Conservation (phyloP, 106 monocot species). For the Dendrobium chrysotoxum region DNA sequence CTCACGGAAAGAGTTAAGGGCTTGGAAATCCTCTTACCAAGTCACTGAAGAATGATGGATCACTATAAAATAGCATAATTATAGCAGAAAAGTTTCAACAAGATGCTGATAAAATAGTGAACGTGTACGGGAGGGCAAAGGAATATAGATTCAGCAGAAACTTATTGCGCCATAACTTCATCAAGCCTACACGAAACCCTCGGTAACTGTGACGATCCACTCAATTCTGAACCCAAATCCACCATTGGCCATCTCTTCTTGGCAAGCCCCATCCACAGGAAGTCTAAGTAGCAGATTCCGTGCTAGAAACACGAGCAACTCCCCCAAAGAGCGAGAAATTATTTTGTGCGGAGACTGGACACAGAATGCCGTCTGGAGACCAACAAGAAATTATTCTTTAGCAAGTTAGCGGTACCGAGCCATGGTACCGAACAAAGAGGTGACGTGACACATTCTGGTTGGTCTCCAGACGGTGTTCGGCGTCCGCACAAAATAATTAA, state of each 20-base stretch:
- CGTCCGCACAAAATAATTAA: too few relatives aligned
- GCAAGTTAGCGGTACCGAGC: too few relatives aligned
- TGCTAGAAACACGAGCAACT: constrained; percentile 62
- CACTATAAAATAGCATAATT: background rate
- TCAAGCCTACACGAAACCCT: too few relatives aligned
- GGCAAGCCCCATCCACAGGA: constrained; percentile 50
- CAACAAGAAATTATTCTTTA: too few relatives aligned
- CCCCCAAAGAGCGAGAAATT: too few relatives aligned
- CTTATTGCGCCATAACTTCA: background rate
- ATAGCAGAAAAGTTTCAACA: background rate
- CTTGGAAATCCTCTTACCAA: background rate
- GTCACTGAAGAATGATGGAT: background rate
- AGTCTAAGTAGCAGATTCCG: constrained; percentile 47
- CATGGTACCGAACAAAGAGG: too few relatives aligned
- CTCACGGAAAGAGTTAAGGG: too few relatives aligned
- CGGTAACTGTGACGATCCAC: background rate
- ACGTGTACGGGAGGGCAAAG: background rate
- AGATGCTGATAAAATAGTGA: background rate
- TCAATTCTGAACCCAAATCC: background rate
- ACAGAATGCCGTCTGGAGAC: too few relatives aligned
- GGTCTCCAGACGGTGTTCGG: too few relatives aligned
- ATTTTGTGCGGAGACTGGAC: too few relatives aligned
- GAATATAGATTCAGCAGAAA: background rate
- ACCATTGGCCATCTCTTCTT: constrained; percentile 48
- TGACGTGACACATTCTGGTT: too few relatives aligned